Conservation (phyloP, 2,329 filamentous ascomycete species). For the Zymoseptoria crescenta region DNA sequence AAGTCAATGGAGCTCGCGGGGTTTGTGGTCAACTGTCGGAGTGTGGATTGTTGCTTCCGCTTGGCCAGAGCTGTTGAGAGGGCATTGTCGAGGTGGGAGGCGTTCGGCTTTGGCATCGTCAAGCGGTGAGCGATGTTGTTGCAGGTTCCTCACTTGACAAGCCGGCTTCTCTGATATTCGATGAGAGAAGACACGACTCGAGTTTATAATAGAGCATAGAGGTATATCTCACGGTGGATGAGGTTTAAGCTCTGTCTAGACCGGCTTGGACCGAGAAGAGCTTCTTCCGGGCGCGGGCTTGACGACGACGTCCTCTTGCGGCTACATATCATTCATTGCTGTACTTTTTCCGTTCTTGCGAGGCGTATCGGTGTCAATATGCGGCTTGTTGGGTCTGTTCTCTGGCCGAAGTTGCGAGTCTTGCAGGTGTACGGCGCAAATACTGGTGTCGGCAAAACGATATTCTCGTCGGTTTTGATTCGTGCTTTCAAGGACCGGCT, state of each 20-base stretch:
- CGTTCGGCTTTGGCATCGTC: neutral
- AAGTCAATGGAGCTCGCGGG: conserved; percentile 45
- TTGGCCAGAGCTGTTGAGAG: conserved; percentile 29
- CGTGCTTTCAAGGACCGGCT: conserved; percentile 48
- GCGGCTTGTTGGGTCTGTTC: conserved; percentile 49
- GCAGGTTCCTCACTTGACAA: neutral
- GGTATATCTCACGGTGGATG: neutral
- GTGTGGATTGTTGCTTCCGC: conserved; percentile 37
- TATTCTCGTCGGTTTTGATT: conserved; percentile 66
- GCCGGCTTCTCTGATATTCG: neutral
- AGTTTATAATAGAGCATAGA: neutral
- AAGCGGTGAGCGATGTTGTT: neutral
- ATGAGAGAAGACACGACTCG: neutral
- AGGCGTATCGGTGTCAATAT: conserved; percentile 20
- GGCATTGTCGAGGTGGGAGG: conserved; percentile 17
- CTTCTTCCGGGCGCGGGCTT: neutral
- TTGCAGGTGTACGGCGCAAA: conserved; percentile 78
- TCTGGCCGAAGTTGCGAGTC: conserved; percentile 61
- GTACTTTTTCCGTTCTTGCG: neutral
- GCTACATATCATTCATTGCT: neutral
- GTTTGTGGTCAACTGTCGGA: conserved; percentile 42
- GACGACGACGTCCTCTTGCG: neutral
- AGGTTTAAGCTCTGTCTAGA: neutral
- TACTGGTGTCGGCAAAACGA: conserved; percentile 77
- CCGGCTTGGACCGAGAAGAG: neutral